Base-by-base conservation (phyloP, 306 rosid genomes). In the Castanopsis chinensis region DNA sequence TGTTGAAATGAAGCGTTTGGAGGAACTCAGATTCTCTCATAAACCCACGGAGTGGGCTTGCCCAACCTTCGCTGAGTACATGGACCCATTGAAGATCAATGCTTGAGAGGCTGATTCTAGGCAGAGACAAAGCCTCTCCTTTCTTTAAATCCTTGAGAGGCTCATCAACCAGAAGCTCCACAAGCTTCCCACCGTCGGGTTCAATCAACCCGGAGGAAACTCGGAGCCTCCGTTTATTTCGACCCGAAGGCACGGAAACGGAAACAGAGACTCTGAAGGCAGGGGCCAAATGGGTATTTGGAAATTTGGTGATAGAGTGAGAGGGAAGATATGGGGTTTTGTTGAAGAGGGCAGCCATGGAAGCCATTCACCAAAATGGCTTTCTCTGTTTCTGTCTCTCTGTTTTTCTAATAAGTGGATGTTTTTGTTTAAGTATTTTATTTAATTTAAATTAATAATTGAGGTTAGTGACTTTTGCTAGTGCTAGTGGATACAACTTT, bases 1-100 rank as follows among this genome's bases (percentile, higher is more conserved):
- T 86, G 78, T 91, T 91, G 72, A 96, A 96, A 96, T 96, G 99
- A 93, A 96, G 99, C 86, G 98, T 96, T 96, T 93, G 99, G 99
- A 96, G 99, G 98, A 96, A 93, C 99, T 96, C 98, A n/a, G 84
- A 80, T 76, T 96, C 96, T 84, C 88, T 89, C 99, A 96, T 93
- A 90, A 96, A 96, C 55, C 99, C 99, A 0, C 77, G 25, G 9
- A 96, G 89, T 1, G 99, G 99, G 18, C 96, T 93, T 4, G 99
- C 97, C 99, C 99, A 96, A 0, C 99, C 99, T 85, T 96, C 99
- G 84, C 98, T 90, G 37, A 96, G 90, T 5, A 93, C 99, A 6
- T 96, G 99, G 32, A 91, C 91, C 98, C 99, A 96, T 56, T 93
- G 88, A 17, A 89, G 59, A 73, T 96, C 98, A 69, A 96, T 91